Evolutionary conservation across 1,284 basidiomycete species (phyloP).

Genomic region (Gymnopus androsaceus): DNA sequence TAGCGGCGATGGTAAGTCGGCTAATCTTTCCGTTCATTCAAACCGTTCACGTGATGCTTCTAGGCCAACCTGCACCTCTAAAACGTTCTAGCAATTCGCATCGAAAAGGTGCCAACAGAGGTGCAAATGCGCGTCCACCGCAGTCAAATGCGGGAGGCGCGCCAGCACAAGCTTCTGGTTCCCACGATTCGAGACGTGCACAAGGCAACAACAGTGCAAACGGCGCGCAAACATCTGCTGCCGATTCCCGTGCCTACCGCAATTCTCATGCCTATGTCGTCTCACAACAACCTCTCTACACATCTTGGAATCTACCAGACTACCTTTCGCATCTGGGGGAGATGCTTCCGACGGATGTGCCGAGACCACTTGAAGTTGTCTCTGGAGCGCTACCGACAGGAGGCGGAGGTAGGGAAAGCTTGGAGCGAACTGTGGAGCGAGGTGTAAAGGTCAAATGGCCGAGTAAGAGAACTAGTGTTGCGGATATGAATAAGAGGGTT

Average conservation of each 20-base stretch:
- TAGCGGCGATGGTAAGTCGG: conserved; percentile 62
- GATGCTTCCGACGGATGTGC: conserved; percentile 78
- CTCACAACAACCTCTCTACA: conserved; percentile 73
- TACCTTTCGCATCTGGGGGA: conserved; percentile 88
- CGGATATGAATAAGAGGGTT: conserved; percentile 96
- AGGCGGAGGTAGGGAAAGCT: conserved; percentile 38
- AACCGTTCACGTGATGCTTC: conserved; percentile 31
- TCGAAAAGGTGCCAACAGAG: conserved; percentile 42
- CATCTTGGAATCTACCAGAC: conserved; percentile 91
- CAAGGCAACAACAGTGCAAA: conserved; percentile 34
- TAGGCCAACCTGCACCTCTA: conserved; percentile 22
- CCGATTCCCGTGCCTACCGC: conserved; percentile 59
- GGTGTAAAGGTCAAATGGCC: conserved; percentile 95
- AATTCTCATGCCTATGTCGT: conserved; percentile 76
- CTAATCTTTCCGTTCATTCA: conserved; percentile 20
- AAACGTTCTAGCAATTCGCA: conserved; percentile 49
- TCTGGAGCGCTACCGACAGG: conserved; percentile 29
- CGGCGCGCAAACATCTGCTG: conserved; percentile 26
- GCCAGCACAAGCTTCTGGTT: conserved; percentile 43
- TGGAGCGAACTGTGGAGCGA: conserved; percentile 72
- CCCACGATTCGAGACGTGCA: conserved; percentile 44
- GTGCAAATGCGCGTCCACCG: conserved; percentile 50
- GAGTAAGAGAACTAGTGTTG: conserved; percentile 89
- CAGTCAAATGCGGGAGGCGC: conserved; percentile 41
- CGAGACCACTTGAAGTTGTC: conserved; percentile 76